Evolutionary conservation across 2,329 filamentous ascomycete genomes (phyloP).

Genomic region (Amylocarpus encephaloides): DNA sequence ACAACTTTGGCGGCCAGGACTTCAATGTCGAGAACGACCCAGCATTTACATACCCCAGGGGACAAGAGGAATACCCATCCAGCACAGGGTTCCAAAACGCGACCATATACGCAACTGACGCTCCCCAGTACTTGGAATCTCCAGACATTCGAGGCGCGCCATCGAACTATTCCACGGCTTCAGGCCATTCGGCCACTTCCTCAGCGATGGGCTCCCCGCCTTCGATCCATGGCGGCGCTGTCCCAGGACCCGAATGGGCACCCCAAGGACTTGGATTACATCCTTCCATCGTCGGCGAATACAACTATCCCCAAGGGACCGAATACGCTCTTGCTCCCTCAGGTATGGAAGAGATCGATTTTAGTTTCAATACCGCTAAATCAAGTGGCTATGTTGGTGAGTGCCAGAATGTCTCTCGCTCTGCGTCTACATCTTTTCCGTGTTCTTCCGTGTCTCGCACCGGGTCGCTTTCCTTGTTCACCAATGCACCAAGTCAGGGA

Average conservation of each 20-base stretch:
- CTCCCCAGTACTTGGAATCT: constrained; percentile 27
- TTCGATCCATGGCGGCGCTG: constrained; percentile 26
- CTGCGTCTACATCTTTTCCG: constrained; percentile 28
- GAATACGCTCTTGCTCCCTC: constrained; percentile 27
- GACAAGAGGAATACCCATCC: constrained; percentile 32
- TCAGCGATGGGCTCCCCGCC: constrained; percentile 32
- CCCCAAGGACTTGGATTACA: constrained; percentile 26
- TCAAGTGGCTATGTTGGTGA: constrained; percentile 40
- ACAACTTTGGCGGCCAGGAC: constrained; percentile 40
- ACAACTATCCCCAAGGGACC: constrained; percentile 23
- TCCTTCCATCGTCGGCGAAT: constrained; percentile 29
- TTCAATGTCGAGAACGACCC: constrained; percentile 41
- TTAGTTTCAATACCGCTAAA: constrained; percentile 35
- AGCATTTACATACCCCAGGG: constrained; percentile 25
- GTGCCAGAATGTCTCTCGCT: constrained; percentile 35
- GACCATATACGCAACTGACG: constrained; percentile 39
- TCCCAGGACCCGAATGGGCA: constrained; percentile 28
- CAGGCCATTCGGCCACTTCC: constrained; percentile 29
- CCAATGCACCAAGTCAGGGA: constrained; percentile 23
- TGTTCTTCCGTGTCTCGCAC: constrained; percentile 25
- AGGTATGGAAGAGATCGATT: constrained; percentile 33
- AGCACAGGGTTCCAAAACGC: constrained; percentile 42
- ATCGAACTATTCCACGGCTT: constrained; percentile 31
- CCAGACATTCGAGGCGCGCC: constrained; percentile 27
- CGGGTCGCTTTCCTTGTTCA: constrained; percentile 25